These are phyloP conservation scores for Hibiscus trionum DNA, from an alignment of 345 rosid species.

Conservation along the genomic window DNA sequence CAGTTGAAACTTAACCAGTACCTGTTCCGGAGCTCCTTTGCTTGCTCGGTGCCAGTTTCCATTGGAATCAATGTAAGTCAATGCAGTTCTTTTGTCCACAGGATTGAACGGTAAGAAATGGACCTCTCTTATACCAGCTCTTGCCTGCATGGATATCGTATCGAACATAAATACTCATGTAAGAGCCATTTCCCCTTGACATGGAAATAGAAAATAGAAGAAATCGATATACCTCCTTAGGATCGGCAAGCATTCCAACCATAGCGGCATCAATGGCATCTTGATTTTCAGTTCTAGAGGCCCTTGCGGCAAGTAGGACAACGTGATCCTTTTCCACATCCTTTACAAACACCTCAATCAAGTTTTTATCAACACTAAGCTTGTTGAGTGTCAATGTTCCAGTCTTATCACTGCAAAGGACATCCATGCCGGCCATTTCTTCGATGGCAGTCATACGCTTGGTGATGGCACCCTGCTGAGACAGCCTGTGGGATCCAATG, in stretches of 20 bases:
- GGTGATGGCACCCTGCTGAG: neutral
- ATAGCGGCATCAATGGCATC: slow-evolving; percentile 91
- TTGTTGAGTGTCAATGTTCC: neutral
- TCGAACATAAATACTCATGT: slow-evolving; percentile 6
- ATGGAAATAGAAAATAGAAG: neutral
- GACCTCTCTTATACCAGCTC: neutral
- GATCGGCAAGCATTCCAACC: slow-evolving; percentile 82
- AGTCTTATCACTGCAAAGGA: neutral
- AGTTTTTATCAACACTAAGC: neutral
- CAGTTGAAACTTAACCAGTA: neutral
- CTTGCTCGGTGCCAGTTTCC: neutral
- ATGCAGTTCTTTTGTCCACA: neutral
- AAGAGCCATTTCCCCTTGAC: neutral
- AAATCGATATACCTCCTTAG: slow-evolving; percentile 46
- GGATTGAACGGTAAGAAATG: neutral
- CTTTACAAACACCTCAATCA: neutral
- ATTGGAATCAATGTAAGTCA: neutral
- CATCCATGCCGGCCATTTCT: neutral
- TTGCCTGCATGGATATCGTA: slow-evolving; percentile 37
- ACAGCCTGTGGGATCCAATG: neutral
- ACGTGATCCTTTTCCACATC: neutral
- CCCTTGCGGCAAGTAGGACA: neutral
- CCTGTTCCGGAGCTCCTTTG: neutral
- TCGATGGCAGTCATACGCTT: neutral
- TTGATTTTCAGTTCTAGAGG: slow-evolving; percentile 24